Percentiles rank a stretch among this genome's conserved stretches.
Evolutionary conservation across 1,139 yeast genomes (phyloP).

Genomic region (Blastobotrys capitulatus): DNA sequence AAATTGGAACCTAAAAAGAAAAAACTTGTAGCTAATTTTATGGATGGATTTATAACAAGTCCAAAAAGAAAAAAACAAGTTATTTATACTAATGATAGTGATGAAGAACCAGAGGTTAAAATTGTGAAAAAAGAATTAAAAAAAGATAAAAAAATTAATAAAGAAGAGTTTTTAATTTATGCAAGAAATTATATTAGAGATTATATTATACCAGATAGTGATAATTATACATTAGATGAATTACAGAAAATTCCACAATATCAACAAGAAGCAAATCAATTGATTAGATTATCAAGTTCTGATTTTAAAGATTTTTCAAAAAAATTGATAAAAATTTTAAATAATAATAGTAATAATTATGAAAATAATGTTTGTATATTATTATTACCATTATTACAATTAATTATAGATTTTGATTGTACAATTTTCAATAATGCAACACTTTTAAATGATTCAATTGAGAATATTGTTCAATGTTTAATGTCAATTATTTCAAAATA

Average conservation of each 20-base stretch:
- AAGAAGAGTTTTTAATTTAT: neutral
- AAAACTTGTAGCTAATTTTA: conserved; percentile 1
- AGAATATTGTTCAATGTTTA: neutral
- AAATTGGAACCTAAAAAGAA: neutral
- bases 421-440: neutral
- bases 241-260: neutral
- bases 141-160: neutral
- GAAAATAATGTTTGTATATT: neutral
- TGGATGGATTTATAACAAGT: conserved; percentile 3
- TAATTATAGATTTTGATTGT: neutral
- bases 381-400: conserved; percentile 2
- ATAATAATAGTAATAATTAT: neutral
- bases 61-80: conserved; percentile 1
- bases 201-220: neutral
- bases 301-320: neutral
- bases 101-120: too few species aligned
- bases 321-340: neutral
- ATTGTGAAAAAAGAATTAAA: neutral
- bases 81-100: neutral
- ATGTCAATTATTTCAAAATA: neutral
- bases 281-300: neutral
- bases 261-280: neutral
- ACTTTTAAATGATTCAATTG: neutral
- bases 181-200: neutral
- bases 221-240: neutral